phyloP scores from a whole-genome alignment of 768 basidiomycete genomes.

The Butyriboletus loyo region DNA sequence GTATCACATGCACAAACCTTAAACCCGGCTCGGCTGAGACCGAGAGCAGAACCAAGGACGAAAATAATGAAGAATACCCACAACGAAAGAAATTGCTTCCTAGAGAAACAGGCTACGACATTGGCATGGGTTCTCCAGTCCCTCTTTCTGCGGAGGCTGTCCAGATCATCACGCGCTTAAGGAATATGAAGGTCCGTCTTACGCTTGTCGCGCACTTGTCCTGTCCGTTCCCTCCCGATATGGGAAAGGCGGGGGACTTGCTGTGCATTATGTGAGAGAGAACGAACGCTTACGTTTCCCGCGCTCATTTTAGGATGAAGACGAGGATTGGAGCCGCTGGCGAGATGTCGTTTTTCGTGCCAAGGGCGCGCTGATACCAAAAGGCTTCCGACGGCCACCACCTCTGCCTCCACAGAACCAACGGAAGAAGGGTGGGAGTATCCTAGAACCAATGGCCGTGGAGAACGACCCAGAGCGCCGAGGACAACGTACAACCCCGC shows the following conservation, averaged over 20 bases:
- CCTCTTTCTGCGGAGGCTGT: slow-evolving; percentile 76
- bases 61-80: not conserved
- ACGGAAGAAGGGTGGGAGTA: slow-evolving; percentile 52
- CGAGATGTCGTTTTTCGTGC: slow-evolving; percentile 80
- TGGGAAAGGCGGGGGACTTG: not conserved
- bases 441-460: slow-evolving; percentile 7
- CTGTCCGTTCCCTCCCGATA: not conserved
- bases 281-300: slow-evolving; percentile 4
- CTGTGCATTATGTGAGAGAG: not conserved
- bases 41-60: not conserved
- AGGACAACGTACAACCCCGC: not conserved
- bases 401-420: slow-evolving; percentile 60
- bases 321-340: slow-evolving; percentile 88
- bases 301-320: slow-evolving; percentile 56
- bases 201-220: not conserved
- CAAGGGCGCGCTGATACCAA: slow-evolving; percentile 53
- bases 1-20: not conserved
- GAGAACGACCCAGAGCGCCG: not conserved
- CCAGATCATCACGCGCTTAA: slow-evolving; percentile 68
- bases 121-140: slow-evolving; percentile 84
- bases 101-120: slow-evolving; percentile 82
- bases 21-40: not conserved
- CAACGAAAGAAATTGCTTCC: slow-evolving; percentile 56
- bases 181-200: slow-evolving; percentile 72
- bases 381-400: slow-evolving; percentile 18